phyloP scores from a whole-genome alignment of 306 rosid genomes.

The Castanospermum australe region DNA sequence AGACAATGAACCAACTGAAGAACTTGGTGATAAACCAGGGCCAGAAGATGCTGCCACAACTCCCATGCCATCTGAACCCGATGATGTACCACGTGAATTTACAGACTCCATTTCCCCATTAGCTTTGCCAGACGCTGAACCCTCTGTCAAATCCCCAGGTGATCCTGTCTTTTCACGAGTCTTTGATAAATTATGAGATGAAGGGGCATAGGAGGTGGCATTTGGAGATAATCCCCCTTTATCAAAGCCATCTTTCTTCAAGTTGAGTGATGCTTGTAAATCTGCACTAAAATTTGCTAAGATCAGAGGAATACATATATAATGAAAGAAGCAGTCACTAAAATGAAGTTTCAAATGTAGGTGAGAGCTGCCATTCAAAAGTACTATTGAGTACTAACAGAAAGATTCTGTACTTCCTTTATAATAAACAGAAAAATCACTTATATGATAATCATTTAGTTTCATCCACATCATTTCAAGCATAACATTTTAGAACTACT shows the following conservation, averaged over 20 bases:
- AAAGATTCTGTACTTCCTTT: slow-evolving; percentile 11
- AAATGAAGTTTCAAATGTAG: not conserved
- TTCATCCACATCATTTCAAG: slow-evolving; percentile 9
- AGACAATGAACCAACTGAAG: slow-evolving; percentile 83
- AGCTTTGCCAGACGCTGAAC: slow-evolving; percentile 41
- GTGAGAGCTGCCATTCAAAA: slow-evolving; percentile 26
- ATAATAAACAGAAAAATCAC: not conserved
- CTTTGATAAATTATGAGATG: slow-evolving; percentile 43
- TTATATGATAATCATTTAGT: not conserved
- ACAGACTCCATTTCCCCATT: slow-evolving; percentile 45
- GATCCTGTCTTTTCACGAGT: slow-evolving; percentile 54
- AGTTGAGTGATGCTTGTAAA: slow-evolving; percentile 39
- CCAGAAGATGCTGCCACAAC: slow-evolving; percentile 50
- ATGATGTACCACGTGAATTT: slow-evolving; percentile 54
- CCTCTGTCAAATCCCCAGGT: slow-evolving; percentile 42
- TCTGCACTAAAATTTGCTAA: slow-evolving; percentile 43
- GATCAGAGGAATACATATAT: slow-evolving; percentile 10
- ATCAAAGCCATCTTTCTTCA: slow-evolving; percentile 61
- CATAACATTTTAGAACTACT: not conserved
- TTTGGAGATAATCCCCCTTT: slow-evolving; percentile 47
- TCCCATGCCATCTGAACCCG: slow-evolving; percentile 52
- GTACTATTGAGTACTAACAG: not conserved
- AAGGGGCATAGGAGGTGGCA: slow-evolving; percentile 52
- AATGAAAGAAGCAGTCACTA: slow-evolving; percentile 6
- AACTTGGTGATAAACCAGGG: slow-evolving; percentile 81